These are phyloP conservation scores for Penicillium sp. DNA, from an alignment of 2,329 filamentous ascomycete species.

Conservation along the genomic window DNA sequence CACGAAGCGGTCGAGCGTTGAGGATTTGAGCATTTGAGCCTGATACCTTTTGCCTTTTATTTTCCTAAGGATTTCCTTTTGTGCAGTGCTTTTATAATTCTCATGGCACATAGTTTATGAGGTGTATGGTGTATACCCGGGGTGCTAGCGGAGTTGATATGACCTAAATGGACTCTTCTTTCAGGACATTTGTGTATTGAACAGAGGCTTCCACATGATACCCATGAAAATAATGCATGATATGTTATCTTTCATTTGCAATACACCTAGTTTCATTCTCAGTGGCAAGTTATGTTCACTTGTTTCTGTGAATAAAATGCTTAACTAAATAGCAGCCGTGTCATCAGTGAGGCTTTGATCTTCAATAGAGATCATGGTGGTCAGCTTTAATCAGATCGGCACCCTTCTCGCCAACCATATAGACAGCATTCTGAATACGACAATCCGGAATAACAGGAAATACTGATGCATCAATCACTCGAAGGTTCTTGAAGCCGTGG, in stretches of 20 bases:
- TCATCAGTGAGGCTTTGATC: no score
- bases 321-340: no score
- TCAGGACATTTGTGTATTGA: not conserved
- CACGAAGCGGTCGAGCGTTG: slow-evolving; percentile 29
- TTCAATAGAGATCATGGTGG: no score
- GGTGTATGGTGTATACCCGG: slow-evolving; percentile 4
- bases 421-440: slow-evolving; percentile 56
- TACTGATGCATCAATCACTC: slow-evolving; percentile 52
- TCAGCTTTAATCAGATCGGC: no score
- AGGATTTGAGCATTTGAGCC: slow-evolving; percentile 31
- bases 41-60: slow-evolving; percentile 3
- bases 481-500: slow-evolving; percentile 48
- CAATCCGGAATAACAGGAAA: slow-evolving; percentile 52
- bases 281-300: no score
- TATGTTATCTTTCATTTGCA: not conserved
- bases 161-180: not conserved
- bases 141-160: slow-evolving; percentile 3
- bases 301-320: no score
- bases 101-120: slow-evolving; percentile 7
- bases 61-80: not conserved
- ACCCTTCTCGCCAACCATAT: slow-evolving; percentile 10
- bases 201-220: not conserved
- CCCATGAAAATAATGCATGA: not conserved
- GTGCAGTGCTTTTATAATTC: slow-evolving; percentile 8
- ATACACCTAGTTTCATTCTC: no score